Conservation (phyloP, 2,329 filamentous ascomycete genomes). For the Claviceps africana region DNA sequence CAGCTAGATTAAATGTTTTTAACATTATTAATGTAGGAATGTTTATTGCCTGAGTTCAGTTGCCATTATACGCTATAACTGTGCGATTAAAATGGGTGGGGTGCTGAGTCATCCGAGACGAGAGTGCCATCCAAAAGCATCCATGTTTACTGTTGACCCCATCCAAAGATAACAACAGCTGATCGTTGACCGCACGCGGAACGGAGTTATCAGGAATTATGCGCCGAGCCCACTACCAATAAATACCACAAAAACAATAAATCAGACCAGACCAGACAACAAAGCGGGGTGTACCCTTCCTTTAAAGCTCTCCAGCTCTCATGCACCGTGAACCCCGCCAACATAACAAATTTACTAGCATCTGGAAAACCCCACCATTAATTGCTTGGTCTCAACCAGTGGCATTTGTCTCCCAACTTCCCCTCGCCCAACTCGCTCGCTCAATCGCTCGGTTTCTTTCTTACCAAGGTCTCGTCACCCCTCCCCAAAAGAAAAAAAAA, state of each 20-base stretch:
- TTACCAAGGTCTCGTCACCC: background rate
- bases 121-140: no score
- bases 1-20: no score
- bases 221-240: background rate
- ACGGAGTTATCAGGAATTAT: background rate
- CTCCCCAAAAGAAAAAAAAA: background rate
- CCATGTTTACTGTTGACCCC: background rate
- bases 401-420: background rate
- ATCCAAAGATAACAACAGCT: background rate
- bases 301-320: background rate
- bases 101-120: no score
- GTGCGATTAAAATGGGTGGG: no score
- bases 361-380: background rate
- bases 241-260: background rate
- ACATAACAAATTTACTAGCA: background rate
- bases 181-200: background rate
- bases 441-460: background rate
- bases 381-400: background rate
- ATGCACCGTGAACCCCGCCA: background rate
- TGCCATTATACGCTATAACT: no score
- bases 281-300: background rate
- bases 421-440: background rate
- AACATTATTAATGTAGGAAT: no score
- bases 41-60: no score
- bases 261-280: background rate